Evolutionary conservation across 2,329 filamentous ascomycete genomes (phyloP).

Genomic region (Pseudocercospora macadamiae): DNA sequence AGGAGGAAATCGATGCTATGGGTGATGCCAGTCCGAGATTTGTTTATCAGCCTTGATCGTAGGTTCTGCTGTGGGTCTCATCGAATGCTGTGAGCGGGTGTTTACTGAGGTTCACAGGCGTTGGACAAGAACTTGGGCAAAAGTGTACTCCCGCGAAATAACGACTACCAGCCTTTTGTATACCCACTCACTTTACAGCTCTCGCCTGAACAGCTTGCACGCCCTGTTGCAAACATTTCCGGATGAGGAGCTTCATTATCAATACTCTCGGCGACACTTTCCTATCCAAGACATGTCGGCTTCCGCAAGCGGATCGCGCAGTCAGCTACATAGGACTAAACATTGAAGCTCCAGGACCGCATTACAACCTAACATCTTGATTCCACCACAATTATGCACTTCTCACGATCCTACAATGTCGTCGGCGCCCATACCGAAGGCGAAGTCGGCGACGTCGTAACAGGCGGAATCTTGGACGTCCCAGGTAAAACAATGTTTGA

Average conservation of each 20-base stretch:
- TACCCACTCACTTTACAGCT: too few relatives aligned
- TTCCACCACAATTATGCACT: background rate
- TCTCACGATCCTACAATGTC: slow-evolving; percentile 9
- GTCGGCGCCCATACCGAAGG: slow-evolving; percentile 34
- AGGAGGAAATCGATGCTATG: slow-evolving; percentile 42
- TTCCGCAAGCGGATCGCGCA: too few relatives aligned
- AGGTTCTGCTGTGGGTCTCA: background rate
- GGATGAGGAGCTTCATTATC: background rate
- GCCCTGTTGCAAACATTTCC: background rate
- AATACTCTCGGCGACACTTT: background rate
- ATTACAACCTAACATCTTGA: too few relatives aligned
- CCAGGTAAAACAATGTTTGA: slow-evolving; percentile 53
- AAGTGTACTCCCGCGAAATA: too few relatives aligned
- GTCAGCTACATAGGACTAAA: too few relatives aligned
- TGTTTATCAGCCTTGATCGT: slow-evolving; percentile 6
- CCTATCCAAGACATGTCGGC: too few relatives aligned
- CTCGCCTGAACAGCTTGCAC: too few relatives aligned
- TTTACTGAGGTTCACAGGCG: too few relatives aligned
- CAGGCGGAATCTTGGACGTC: slow-evolving; percentile 45
- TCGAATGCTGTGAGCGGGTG: too few relatives aligned
- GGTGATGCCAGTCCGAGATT: slow-evolving; percentile 52
- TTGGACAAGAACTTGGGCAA: too few relatives aligned
- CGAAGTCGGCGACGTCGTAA: slow-evolving; percentile 54
- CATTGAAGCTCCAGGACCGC: too few relatives aligned
- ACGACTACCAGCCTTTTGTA: too few relatives aligned